Evolutionary conservation across 768 basidiomycete species (phyloP).

Genomic region (Kwoniella shandongensis): DNA sequence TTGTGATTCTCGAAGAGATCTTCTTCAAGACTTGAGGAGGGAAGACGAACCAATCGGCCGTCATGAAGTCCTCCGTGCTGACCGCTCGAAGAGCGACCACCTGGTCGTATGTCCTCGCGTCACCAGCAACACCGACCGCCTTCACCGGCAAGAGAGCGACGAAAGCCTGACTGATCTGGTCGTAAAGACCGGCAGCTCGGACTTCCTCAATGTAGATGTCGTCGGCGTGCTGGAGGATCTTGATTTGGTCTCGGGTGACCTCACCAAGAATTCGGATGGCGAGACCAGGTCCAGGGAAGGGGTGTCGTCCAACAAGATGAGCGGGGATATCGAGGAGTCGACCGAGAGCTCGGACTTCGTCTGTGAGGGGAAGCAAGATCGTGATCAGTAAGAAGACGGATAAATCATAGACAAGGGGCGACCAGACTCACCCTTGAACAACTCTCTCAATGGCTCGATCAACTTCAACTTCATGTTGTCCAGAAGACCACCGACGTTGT

Average conservation of each 20-base stretch:
- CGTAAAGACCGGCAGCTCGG: slow-evolving; percentile 83
- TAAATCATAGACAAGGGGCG: no score
- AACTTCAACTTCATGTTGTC: slow-evolving; percentile 98
- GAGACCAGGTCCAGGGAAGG: slow-evolving; percentile 97
- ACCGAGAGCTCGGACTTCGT: slow-evolving; percentile 92
- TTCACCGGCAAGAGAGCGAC: slow-evolving; percentile 92
- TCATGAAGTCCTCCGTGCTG: slow-evolving; percentile 99
- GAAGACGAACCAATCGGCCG: slow-evolving; percentile 99
- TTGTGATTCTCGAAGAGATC: slow-evolving; percentile 95
- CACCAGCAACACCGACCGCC: slow-evolving; percentile 97
- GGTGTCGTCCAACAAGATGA: slow-evolving; percentile 91
- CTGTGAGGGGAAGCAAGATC: slow-evolving; percentile 56
- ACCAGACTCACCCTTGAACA: slow-evolving; percentile 81
- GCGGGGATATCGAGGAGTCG: slow-evolving; percentile 86
- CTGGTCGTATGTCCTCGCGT: slow-evolving; percentile 94
- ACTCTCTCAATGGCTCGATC: slow-evolving; percentile 92
- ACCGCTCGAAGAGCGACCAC: slow-evolving; percentile 94
- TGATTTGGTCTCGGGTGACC: slow-evolving; percentile 89
- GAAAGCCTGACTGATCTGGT: slow-evolving; percentile 93
- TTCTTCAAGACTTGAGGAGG: slow-evolving; percentile 81
- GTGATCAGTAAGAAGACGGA: not conserved
- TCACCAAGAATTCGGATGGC: slow-evolving; percentile 97
- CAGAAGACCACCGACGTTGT: slow-evolving; percentile 94
- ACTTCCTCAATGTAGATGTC: slow-evolving; percentile 98
- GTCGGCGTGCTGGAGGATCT: slow-evolving; percentile 80